Conservation (phyloP, 108 stramenopile species). For the Nitzschia inconspicua region DNA sequence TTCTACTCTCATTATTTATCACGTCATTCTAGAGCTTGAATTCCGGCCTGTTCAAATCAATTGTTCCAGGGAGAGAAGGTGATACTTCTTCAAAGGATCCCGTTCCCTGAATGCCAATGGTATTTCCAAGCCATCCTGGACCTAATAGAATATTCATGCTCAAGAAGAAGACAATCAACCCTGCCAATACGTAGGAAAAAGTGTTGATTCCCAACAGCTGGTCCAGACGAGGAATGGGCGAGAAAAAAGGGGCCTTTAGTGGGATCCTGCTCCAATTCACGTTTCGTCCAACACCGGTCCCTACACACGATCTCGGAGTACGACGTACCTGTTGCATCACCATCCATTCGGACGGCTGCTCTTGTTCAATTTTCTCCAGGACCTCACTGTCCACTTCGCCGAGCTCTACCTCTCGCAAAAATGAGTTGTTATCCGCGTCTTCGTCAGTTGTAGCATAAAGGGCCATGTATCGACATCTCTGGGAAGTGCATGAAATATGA, state of each 20-base stretch:
- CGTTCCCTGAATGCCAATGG: conserved; percentile 57
- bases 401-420: no score
- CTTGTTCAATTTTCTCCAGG: conserved; percentile 52
- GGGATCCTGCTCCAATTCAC: not conserved
- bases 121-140: conserved; percentile 79
- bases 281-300: not conserved
- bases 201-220: conserved; percentile 75
- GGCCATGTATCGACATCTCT: no score
- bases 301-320: not conserved
- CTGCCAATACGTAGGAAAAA: conserved; percentile 73
- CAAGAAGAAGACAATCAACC: conserved; percentile 56
- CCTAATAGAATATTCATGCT: conserved; percentile 60
- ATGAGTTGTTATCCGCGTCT: no score
- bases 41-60: conserved; percentile 58
- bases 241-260: not conserved
- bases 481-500: no score
- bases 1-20: no score
- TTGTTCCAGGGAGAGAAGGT: conserved; percentile 51
- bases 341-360: conserved; percentile 48
- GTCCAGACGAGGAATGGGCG: not conserved
- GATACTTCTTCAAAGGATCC: conserved; percentile 64
- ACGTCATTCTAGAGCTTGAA: no score
- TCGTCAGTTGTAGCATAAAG: no score
- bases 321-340: conserved; percentile 63
- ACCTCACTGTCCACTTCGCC: conserved; percentile 22